Evolutionary conservation across 1,284 basidiomycete genomes (phyloP).

Genomic region (Ceratobasidium sp.): DNA sequence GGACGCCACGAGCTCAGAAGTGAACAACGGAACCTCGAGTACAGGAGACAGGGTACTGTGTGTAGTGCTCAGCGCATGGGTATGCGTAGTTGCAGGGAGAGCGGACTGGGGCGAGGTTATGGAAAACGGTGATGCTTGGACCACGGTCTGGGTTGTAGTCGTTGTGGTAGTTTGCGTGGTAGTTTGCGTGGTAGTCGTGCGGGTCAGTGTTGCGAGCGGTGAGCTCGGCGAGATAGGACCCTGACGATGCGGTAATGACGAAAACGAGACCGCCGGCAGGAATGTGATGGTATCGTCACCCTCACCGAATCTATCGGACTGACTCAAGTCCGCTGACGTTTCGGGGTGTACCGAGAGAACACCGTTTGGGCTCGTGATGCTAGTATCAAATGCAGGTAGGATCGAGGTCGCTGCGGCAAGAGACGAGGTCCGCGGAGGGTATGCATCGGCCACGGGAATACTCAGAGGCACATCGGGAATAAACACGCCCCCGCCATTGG

Average conservation of each 20-base stretch:
- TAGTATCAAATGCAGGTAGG: background rate
- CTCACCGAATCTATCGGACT: background rate
- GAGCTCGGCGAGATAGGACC: background rate
- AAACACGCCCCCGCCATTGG: constrained; percentile 31
- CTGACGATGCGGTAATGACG: background rate
- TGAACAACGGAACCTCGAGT: constrained; percentile 15
- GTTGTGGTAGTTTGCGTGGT: too few relatives aligned
- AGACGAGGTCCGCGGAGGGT: background rate
- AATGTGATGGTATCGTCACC: constrained; percentile 1
- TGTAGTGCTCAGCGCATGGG: background rate
- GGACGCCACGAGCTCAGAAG: constrained; percentile 1
- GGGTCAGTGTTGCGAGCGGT: background rate
- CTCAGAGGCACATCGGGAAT: background rate
- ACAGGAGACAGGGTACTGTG: constrained; percentile 8
- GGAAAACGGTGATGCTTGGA: background rate
- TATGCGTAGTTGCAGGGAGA: background rate
- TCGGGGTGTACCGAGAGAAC: background rate
- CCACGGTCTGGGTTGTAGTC: background rate
- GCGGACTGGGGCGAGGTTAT: background rate
- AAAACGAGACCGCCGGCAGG: background rate
- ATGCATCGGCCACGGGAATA: background rate
- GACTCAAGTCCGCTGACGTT: too few relatives aligned
- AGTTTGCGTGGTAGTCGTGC: constrained; percentile 8
- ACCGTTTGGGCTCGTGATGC: background rate
- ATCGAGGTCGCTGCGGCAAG: background rate